Evolutionary conservation across 768 basidiomycete species (phyloP), one percentile per base, ranked within the genome.

Genomic region (Infundibulicybe gibba): DNA sequence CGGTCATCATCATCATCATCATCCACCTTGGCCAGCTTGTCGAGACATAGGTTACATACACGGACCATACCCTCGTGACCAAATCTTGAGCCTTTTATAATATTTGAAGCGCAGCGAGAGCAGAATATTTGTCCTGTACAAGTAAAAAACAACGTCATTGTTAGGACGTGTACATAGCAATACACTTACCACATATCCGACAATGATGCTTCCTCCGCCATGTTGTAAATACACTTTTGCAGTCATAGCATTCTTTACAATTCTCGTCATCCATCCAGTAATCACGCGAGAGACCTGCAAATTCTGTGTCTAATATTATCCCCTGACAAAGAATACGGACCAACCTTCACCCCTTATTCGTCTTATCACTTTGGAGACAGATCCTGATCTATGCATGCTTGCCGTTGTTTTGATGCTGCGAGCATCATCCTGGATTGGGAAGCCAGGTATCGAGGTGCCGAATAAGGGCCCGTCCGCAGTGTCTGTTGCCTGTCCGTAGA

Each of bases 191-290:
- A 60, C 97, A 98, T 64, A 98, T 93, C 11, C 97, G 83, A 67
- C 97, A 99, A 61, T 99, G 97, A 58, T 99, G 97, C 64, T 94
- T 97, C 52, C 97, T 72, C 44, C 94, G 70, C 91, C 92, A 97
- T 2, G 94, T 80, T 0, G 92, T 91, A 67, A 99, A 99, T 41
- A 89, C 75, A 53, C 89, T 90, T 64, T 92, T 91, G 71, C 94
- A 97, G 64, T 94, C 94, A 61, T 92, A 95, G 59, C 94, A 95
- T 58, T 97, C 93, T 61, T 88, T 97, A 57, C 90, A 91, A 46
- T 89, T 87, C 58, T 92, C 92, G 59, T 97, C 94, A 50, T 93
- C 90, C 94, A 98, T 97, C 97, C 97, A 99, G 61, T 97, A 97
- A 59, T 97, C 91, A 52, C 85, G 82, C 17, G 90, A 91, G 15